These are phyloP conservation scores for Fereydounia khargensis DNA, from an alignment of 1,284 basidiomycete genomes.

Conservation along the genomic window DNA sequence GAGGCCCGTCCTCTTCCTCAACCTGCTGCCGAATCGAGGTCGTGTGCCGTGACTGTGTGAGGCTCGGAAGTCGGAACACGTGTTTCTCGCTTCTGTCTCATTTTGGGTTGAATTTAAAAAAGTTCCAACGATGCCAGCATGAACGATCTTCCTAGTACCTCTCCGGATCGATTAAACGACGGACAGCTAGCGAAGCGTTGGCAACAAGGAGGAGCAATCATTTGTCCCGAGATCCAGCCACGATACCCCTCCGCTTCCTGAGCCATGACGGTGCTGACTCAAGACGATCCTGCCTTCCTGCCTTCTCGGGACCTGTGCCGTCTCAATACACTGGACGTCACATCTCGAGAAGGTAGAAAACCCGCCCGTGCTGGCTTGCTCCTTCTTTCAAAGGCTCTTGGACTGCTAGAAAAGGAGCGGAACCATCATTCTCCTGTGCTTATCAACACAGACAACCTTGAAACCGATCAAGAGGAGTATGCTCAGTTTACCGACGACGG, in stretches of 20 bases:
- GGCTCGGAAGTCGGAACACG: too few relatives aligned
- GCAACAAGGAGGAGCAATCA: too few relatives aligned
- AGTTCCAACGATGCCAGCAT: too few relatives aligned
- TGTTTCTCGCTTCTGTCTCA: too few relatives aligned
- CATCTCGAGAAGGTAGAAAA: constrained; percentile 5
- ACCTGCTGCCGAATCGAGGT: too few relatives aligned
- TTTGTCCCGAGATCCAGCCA: background rate
- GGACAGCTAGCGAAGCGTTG: too few relatives aligned
- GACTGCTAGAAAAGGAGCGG: background rate
- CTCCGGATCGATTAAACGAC: too few relatives aligned
- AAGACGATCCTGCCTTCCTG: constrained; percentile 9
- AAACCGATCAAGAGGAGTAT: background rate
- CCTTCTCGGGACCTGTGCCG: constrained; percentile 32
- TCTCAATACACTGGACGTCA: constrained; percentile 18
- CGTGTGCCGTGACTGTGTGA: too few relatives aligned
- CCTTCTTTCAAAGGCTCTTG: background rate
- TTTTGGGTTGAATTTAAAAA: too few relatives aligned
- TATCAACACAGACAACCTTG: too few relatives aligned
- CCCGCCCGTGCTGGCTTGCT: constrained; percentile 6
- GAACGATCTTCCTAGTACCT: too few relatives aligned
- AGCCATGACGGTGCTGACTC: constrained; percentile 3
- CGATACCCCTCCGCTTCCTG: background rate
- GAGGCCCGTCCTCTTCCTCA: too few relatives aligned
- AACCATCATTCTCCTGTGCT: background rate
- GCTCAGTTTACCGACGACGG: constrained; percentile 2